Conservation (phyloP, 2,329 filamentous ascomycete genomes). For the Claviceps capensis region DNA sequence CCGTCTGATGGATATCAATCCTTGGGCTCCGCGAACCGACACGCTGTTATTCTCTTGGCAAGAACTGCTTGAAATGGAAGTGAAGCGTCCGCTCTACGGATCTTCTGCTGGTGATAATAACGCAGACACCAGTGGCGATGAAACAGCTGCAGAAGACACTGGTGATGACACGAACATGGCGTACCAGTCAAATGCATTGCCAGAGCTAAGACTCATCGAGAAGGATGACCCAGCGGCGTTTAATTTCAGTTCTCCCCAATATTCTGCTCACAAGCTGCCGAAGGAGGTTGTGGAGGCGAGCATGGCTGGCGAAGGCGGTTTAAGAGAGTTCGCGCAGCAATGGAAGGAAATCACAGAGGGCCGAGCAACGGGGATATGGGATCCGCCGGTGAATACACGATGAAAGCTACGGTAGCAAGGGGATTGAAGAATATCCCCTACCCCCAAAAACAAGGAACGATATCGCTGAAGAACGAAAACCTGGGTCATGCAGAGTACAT, state of each 20-base stretch:
- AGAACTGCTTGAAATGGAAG: slow-evolving; percentile 63
- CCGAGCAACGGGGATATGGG: slow-evolving; percentile 26
- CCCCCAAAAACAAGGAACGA: background rate
- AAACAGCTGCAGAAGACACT: slow-evolving; percentile 23
- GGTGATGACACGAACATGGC: slow-evolving; percentile 29
- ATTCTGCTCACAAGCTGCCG: slow-evolving; percentile 90
- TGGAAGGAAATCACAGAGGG: slow-evolving; percentile 50
- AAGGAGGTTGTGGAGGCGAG: slow-evolving; percentile 75
- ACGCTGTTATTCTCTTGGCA: slow-evolving; percentile 80
- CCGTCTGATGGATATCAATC: slow-evolving; percentile 86
- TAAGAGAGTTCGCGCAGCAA: slow-evolving; percentile 66
- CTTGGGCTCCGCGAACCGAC: slow-evolving; percentile 84
- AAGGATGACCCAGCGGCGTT: slow-evolving; percentile 81
- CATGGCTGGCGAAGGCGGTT: slow-evolving; percentile 53
- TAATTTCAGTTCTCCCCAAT: slow-evolving; percentile 72
- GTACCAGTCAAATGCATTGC: slow-evolving; percentile 44
- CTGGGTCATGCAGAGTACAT: background rate
- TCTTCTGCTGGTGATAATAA: slow-evolving; percentile 18
- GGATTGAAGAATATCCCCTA: background rate
- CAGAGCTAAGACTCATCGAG: slow-evolving; percentile 71
- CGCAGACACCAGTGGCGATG: slow-evolving; percentile 20
- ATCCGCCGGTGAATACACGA: slow-evolving; percentile 13
- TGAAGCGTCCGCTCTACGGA: slow-evolving; percentile 43
- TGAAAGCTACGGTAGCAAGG: background rate
- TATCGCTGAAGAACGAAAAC: background rate